A percentile compares a stretch with the other conserved stretches of the same genome.
Evolutionary conservation across 192 early-diverging fungal species (phyloP).

Genomic region (Pilaira anomala): DNA sequence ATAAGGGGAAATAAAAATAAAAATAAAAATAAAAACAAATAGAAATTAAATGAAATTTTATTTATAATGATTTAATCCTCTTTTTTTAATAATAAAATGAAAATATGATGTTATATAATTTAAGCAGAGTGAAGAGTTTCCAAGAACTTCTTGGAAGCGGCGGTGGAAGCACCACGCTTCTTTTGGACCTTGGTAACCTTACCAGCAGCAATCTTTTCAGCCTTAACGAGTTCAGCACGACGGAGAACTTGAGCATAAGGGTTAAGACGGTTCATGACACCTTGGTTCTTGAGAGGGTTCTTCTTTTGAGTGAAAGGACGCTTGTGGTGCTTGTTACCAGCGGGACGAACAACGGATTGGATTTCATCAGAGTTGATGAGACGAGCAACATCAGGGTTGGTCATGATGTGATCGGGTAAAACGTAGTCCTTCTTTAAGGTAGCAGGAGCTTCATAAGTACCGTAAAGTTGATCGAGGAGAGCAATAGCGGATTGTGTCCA

Average conservation of each 20-base stretch:
- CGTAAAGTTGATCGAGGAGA: slow-evolving; percentile 90
- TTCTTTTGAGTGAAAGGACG: slow-evolving; percentile 97
- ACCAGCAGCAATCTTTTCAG: slow-evolving; percentile 50
- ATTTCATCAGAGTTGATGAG: slow-evolving; percentile 97
- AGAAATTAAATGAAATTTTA: no score
- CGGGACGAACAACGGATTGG: slow-evolving; percentile 88
- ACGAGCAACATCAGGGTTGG: slow-evolving; percentile 93
- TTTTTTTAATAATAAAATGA: not conserved
- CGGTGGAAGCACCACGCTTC: slow-evolving; percentile 50
- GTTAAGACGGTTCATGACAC: slow-evolving; percentile 94
- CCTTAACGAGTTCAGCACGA: slow-evolving; percentile 67
- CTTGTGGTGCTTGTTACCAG: slow-evolving; percentile 75
- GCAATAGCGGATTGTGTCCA: slow-evolving; percentile 95
- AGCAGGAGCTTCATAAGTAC: slow-evolving; percentile 75
- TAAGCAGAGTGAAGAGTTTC: slow-evolving; percentile 38
- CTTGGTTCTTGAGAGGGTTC: slow-evolving; percentile 96
- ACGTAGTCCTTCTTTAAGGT: slow-evolving; percentile 87
- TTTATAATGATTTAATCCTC: no score
- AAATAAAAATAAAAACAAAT: no score
- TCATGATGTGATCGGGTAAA: slow-evolving; percentile 82
- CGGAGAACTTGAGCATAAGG: slow-evolving; percentile 93
- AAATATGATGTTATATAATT: slow-evolving; percentile 3
- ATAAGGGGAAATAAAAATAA: no score
- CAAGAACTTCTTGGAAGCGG: slow-evolving; percentile 38
- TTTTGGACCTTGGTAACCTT: slow-evolving; percentile 51